phyloP scores from a whole-genome alignment of 257 asterid genomes.

The Przewalskia tangutica region DNA sequence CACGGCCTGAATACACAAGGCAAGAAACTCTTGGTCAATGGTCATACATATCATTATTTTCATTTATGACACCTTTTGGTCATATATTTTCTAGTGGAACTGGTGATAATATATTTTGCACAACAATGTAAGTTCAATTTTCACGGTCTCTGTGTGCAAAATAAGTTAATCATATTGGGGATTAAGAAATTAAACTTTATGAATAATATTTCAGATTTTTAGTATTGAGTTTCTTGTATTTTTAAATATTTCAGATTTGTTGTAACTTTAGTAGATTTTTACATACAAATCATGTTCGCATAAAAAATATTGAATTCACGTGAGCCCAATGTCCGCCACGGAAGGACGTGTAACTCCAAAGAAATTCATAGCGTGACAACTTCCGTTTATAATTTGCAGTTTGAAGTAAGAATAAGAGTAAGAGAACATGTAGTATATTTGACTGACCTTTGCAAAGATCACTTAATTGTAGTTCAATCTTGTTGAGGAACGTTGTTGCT shows the following conservation, averaged over 20 bases:
- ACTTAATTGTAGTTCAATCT: slow-evolving; percentile 51
- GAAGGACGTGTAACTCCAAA: not conserved
- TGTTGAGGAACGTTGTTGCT: slow-evolving; percentile 69
- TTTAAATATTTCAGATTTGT: too few species aligned
- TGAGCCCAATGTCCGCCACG: too few species aligned
- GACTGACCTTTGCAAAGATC: slow-evolving; percentile 54
- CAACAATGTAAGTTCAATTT: too few species aligned
- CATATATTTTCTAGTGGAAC: not conserved
- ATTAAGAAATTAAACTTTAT: too few species aligned
- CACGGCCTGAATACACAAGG: not conserved
- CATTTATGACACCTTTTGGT: not conserved
- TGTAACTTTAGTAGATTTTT: too few species aligned
- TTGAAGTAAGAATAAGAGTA: not conserved
- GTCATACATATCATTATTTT: not conserved
- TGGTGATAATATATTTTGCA: not conserved
- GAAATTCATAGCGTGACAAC: not conserved
- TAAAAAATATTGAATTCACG: too few species aligned
- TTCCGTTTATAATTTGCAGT: too few species aligned
- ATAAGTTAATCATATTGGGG: not conserved
- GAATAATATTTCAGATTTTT: too few species aligned
- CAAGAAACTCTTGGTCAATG: not conserved
- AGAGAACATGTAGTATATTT: not conserved
- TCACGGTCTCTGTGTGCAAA: not conserved
- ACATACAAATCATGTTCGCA: too few species aligned
- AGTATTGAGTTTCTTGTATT: too few species aligned